These are phyloP conservation scores for Cyclotella choctawhatcheeana DNA, from an alignment of 108 stramenopile genomes.

Conservation along the genomic window DNA sequence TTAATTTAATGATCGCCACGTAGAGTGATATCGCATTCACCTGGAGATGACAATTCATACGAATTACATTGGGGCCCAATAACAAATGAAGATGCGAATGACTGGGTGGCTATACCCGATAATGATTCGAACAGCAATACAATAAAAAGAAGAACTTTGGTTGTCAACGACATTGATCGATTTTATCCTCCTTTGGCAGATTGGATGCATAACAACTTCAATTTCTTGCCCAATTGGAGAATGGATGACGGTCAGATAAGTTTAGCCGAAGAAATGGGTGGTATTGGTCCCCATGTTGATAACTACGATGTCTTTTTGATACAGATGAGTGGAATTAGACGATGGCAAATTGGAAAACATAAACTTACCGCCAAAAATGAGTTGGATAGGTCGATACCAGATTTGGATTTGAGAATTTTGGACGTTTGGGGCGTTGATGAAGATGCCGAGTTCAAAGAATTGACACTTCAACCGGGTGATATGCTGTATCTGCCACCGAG, in stretches of 20 bases:
- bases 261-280: constrained; percentile 69
- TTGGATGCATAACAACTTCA: constrained; percentile 73
- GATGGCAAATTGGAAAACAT: constrained; percentile 73
- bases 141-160: constrained; percentile 57
- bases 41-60: constrained; percentile 60
- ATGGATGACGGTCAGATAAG: constrained; percentile 92
- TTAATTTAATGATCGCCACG: background rate
- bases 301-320: constrained; percentile 96
- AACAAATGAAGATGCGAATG: constrained; percentile 12
- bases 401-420: constrained; percentile 81
- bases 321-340: constrained; percentile 77
- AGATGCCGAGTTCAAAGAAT: constrained; percentile 38
- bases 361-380: constrained; percentile 62
- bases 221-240: constrained; percentile 72
- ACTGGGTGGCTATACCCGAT: constrained; percentile 25
- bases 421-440: constrained; percentile 19
- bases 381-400: constrained; percentile 56
- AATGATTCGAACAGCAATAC: constrained; percentile 14
- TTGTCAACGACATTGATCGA: constrained; percentile 89
- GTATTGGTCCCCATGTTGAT: constrained; percentile 95
- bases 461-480: constrained; percentile 83
- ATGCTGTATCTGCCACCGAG: constrained; percentile 93
- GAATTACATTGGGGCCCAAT: constrained; percentile 70
- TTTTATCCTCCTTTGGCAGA: constrained; percentile 68
- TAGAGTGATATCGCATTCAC: constrained; percentile 57